A percentile compares a stretch with the other conserved stretches of the same genome.
These are phyloP conservation scores for Vaccinium myrtillus DNA, from an alignment of 148 eudicot species.

Conservation along the genomic window DNA sequence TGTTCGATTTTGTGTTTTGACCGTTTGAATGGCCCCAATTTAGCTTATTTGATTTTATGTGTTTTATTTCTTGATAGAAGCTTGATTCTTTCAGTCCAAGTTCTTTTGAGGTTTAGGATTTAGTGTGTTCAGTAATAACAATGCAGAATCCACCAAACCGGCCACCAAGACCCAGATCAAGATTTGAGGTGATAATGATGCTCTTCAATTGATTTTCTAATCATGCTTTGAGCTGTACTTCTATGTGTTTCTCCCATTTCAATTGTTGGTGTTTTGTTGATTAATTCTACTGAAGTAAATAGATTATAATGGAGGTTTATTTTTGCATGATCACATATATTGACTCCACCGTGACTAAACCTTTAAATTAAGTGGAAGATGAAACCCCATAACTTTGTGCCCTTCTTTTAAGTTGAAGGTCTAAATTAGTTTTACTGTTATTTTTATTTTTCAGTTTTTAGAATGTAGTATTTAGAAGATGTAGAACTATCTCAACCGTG, in stretches of 20 bases:
- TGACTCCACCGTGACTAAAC: too few species aligned
- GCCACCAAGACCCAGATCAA: conserved; percentile 10
- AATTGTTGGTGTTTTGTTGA: neutral
- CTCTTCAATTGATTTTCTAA: neutral
- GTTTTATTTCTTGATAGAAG: neutral
- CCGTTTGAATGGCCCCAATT: neutral
- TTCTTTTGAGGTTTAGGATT: neutral
- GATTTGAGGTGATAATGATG: conserved; percentile 19
- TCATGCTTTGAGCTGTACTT: neutral
- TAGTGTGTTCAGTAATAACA: conserved; percentile 3
- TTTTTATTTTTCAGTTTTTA: too few species aligned
- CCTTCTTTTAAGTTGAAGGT: too few species aligned
- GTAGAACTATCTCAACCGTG: too few species aligned
- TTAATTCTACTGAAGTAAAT: neutral
- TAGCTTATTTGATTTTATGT: neutral
- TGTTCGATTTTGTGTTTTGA: neutral
- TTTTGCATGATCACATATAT: too few species aligned
- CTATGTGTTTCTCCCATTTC: neutral
- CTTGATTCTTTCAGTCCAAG: neutral
- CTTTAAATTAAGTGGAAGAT: too few species aligned
- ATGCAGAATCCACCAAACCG: conserved; percentile 14
- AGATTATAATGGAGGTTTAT: neutral
- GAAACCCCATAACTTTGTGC: too few species aligned
- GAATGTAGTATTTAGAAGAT: too few species aligned
- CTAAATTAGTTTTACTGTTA: too few species aligned